These are phyloP conservation scores for Saprolegnia parasitica DNA, from an alignment of 352 stramenopile species.

Conservation along the genomic window DNA sequence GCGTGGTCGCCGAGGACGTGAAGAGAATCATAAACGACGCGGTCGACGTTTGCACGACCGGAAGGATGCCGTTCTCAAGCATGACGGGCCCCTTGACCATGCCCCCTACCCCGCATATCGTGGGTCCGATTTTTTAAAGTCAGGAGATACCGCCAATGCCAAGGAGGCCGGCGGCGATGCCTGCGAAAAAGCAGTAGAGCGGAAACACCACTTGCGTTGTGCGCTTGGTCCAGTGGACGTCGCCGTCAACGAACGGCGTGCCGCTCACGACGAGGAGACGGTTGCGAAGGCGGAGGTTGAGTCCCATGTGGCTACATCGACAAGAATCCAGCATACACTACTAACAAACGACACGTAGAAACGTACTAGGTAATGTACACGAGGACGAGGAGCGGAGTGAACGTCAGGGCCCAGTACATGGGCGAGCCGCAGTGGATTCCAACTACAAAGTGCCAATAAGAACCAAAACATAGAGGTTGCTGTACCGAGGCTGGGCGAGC, in stretches of 20 bases:
- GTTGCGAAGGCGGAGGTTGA: constrained; percentile 60
- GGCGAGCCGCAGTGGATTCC: constrained; percentile 91
- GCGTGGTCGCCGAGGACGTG: constrained; percentile 91
- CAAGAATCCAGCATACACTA: constrained; percentile 31
- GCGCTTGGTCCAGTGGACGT: constrained; percentile 91
- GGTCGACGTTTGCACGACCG: constrained; percentile 83
- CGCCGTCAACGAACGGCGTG: constrained; percentile 84
- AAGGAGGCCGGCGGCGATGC: constrained; percentile 92
- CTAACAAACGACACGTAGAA: constrained; percentile 19
- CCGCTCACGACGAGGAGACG: constrained; percentile 60
- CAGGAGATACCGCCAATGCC: constrained; percentile 77
- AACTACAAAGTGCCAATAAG: constrained; percentile 35
- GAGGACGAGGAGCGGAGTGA: constrained; percentile 75
- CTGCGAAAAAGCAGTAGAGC: constrained; percentile 88
- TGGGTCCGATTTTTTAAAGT: background rate
- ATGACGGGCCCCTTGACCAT: constrained; percentile 98
- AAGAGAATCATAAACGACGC: constrained; percentile 90
- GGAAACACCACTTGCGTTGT: constrained; percentile 89
- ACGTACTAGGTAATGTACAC: constrained; percentile 37
- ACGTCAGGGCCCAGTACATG: constrained; percentile 91
- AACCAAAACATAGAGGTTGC: background rate
- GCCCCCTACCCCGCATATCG: constrained; percentile 41
- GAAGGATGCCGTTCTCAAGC: constrained; percentile 95
- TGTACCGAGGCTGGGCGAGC: constrained; percentile 41
- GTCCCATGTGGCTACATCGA: constrained; percentile 41